These are phyloP conservation scores for Osmanthus fragrans DNA, from an alignment of 257 asterid species.

Conservation along the genomic window DNA sequence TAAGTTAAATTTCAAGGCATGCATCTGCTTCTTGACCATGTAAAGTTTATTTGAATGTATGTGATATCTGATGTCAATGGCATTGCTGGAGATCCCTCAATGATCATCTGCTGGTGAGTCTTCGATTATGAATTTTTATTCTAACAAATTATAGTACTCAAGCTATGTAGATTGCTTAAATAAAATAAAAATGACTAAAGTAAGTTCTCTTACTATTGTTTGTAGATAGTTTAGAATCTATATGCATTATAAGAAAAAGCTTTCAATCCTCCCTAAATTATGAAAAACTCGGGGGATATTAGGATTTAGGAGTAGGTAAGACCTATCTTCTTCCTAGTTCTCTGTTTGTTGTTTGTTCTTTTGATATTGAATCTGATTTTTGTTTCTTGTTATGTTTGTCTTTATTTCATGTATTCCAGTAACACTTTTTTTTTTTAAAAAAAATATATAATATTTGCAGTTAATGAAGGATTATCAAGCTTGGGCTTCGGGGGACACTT, in stretches of 20 bases:
- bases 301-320: background rate
- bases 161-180: background rate
- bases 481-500: conserved; percentile 94
- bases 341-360: background rate
- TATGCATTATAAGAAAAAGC: background rate
- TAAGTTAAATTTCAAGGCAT: background rate
- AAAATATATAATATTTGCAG: conserved; percentile 41
- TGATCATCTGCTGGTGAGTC: background rate
- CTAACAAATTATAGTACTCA: background rate
- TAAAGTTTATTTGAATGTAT: background rate
- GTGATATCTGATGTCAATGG: background rate
- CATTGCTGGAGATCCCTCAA: background rate
- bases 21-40: too few species aligned
- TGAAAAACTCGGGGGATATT: background rate
- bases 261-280: background rate
- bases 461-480: conserved; percentile 84
- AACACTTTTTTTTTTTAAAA: background rate
- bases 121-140: background rate
- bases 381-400: background rate
- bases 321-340: background rate
- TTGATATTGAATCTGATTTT: background rate
- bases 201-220: too few species aligned
- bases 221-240: background rate
- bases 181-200: too few species aligned
- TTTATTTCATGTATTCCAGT: background rate